Percentiles rank a stretch among this genome's conserved stretches.
phyloP scores from a whole-genome alignment of 169 alveolate genomes.

The Plasmodium adleri region DNA sequence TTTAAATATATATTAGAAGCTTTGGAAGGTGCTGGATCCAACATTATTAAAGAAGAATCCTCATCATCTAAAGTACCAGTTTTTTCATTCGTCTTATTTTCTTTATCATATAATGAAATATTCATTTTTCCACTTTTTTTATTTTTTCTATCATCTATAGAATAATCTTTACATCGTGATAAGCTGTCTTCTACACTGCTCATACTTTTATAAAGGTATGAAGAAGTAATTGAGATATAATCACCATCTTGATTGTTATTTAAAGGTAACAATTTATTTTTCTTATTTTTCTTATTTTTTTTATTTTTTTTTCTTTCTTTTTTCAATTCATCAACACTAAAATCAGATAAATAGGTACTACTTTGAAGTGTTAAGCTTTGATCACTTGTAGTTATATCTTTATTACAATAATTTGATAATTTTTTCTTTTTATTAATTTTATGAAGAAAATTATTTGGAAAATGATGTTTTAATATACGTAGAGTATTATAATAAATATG shows the following conservation, averaged over 20 bases:
- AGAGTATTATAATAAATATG: conserved; percentile 25
- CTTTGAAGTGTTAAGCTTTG: neutral
- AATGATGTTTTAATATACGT: conserved; percentile 27
- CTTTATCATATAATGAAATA: neutral
- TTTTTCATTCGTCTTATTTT: too few species aligned
- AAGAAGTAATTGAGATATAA: neutral
- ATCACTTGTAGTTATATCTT: neutral
- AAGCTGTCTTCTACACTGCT: neutral
- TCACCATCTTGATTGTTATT: too few species aligned
- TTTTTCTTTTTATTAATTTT: neutral
- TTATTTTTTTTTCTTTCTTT: neutral
- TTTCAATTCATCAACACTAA: neutral
- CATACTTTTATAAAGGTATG: neutral
- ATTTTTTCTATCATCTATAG: neutral
- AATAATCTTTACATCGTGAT: neutral
- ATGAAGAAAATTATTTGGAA: neutral
- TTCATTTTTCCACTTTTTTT: neutral
- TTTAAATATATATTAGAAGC: too few species aligned
- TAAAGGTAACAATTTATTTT: neutral
- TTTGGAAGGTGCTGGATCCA: too few species aligned
- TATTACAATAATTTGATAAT: neutral
- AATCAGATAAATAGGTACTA: neutral
- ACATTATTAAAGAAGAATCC: too few species aligned
- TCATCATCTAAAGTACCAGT: too few species aligned
- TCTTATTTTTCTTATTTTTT: neutral